These are phyloP conservation scores for Pachysandra terminalis DNA, from an alignment of 164 flowering plant genomes.

Conservation along the genomic window DNA sequence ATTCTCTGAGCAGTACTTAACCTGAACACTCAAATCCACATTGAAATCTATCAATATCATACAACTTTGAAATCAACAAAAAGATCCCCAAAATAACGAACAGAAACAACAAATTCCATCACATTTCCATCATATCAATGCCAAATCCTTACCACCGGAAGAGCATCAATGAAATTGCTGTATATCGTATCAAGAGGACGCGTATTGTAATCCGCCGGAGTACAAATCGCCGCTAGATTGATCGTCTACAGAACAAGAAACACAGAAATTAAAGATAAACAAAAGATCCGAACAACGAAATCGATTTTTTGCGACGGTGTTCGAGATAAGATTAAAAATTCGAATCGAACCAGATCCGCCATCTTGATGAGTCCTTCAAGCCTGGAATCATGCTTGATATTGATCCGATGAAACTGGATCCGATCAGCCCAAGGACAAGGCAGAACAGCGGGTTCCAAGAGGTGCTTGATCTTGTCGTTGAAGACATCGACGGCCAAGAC, in stretches of 20 bases:
- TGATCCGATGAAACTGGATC: slow-evolving; percentile 90
- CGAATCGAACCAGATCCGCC: slow-evolving; percentile 80
- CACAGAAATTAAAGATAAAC: neutral
- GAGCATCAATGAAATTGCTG: slow-evolving; percentile 85
- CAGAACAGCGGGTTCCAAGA: slow-evolving; percentile 46
- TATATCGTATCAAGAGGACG: slow-evolving; percentile 80
- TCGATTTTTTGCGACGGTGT: neutral
- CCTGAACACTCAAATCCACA: slow-evolving; percentile 37
- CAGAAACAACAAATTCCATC: neutral
- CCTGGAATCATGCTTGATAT: slow-evolving; percentile 92
- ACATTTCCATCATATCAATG: neutral
- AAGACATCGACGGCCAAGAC: slow-evolving; percentile 78
- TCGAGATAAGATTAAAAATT: neutral
- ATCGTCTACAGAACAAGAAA: slow-evolving; percentile 42
- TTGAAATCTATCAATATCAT: slow-evolving; percentile 12
- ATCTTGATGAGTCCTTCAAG: slow-evolving; percentile 95
- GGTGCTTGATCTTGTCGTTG: slow-evolving; percentile 81
- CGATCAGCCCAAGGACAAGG: slow-evolving; percentile 74
- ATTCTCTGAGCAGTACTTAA: slow-evolving; percentile 94
- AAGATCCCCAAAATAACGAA: neutral
- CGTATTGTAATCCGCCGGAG: slow-evolving; percentile 85
- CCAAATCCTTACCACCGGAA: slow-evolving; percentile 62
- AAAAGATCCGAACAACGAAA: neutral
- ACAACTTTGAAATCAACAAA: neutral
- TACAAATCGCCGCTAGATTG: slow-evolving; percentile 84